A percentile compares a stretch with the other conserved stretches of the same genome.
phyloP scores from a whole-genome alignment of 2,329 filamentous ascomycete genomes.

The Neoarthrinium moseri region DNA sequence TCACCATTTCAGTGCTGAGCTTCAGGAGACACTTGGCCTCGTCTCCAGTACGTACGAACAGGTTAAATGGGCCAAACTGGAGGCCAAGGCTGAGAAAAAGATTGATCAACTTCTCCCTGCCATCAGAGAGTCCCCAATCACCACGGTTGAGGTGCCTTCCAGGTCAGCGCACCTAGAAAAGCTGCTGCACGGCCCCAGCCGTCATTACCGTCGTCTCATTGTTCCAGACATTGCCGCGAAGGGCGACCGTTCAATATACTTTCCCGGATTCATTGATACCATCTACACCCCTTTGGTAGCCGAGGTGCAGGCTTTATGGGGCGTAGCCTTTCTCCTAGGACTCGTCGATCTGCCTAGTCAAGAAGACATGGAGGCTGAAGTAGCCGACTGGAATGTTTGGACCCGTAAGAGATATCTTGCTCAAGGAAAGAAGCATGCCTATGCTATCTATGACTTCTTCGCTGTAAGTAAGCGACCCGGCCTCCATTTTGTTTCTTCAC shows the following conservation, averaged over 20 bases:
- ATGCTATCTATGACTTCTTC: slow-evolving; percentile 29
- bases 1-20: slow-evolving; percentile 19
- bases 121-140: slow-evolving; percentile 8
- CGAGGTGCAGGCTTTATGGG: slow-evolving; percentile 32
- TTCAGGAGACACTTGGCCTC: slow-evolving; percentile 2
- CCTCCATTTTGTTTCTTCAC: too few species aligned
- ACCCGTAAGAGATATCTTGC: slow-evolving; percentile 27
- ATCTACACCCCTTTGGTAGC: slow-evolving; percentile 24
- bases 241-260: slow-evolving; percentile 28
- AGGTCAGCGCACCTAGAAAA: too few species aligned
- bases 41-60: background rate
- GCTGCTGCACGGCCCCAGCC: background rate
- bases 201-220: slow-evolving; percentile 11
- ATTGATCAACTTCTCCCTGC: slow-evolving; percentile 4
- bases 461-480: too few species aligned
- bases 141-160: too few species aligned
- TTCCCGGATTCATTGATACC: slow-evolving; percentile 29
- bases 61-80: slow-evolving; percentile 2
- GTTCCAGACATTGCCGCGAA: slow-evolving; percentile 22
- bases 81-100: background rate
- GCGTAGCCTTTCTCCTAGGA: slow-evolving; percentile 23
- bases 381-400: slow-evolving; percentile 29
- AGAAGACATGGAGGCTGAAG: slow-evolving; percentile 26
- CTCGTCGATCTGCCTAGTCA: slow-evolving; percentile 20
- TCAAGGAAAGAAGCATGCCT: slow-evolving; percentile 27